Evolutionary conservation across 176 grass and related monocot species (phyloP).

Genomic region (Neostapfia colusana): DNA sequence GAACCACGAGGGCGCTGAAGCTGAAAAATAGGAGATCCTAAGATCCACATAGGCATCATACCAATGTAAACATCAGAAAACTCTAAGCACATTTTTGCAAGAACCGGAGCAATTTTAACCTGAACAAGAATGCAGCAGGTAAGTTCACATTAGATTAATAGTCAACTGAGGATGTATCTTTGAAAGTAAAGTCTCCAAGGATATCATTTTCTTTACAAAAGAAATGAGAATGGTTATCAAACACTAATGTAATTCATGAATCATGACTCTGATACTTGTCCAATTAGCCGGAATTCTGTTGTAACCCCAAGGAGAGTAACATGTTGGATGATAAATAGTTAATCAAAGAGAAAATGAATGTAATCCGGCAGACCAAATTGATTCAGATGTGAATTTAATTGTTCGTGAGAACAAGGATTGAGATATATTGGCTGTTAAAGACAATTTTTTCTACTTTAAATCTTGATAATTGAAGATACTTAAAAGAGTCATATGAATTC

Average conservation of each 20-base stretch:
- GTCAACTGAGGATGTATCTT: conserved; percentile 15
- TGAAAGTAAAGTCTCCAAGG: conserved; percentile 18
- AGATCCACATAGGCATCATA: conserved; percentile 34
- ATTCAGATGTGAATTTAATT: neutral
- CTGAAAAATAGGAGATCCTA: neutral
- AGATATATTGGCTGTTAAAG: neutral
- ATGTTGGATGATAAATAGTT: conserved; percentile 6
- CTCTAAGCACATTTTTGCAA: conserved; percentile 75
- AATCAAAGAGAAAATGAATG: neutral
- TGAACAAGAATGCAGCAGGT: conserved; percentile 43
- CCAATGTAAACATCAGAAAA: conserved; percentile 95
- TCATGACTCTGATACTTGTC: neutral
- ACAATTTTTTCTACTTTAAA: conserved; percentile 21
- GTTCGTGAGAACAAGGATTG: conserved; percentile 2
- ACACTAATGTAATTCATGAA: neutral
- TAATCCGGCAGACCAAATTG: conserved; percentile 1
- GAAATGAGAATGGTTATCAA: neutral
- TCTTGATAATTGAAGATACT: conserved; percentile 17
- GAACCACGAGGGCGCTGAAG: neutral
- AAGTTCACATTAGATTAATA: conserved; percentile 26
- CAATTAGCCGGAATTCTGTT: conserved; percentile 22
- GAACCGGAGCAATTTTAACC: conserved; percentile 65
- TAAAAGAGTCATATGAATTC: neutral
- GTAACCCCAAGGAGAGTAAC: neutral
- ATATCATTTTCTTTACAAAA: conserved; percentile 28